Evolutionary conservation across 768 basidiomycete species (phyloP).

Genomic region (Chalciporus pseudorubinellus): DNA sequence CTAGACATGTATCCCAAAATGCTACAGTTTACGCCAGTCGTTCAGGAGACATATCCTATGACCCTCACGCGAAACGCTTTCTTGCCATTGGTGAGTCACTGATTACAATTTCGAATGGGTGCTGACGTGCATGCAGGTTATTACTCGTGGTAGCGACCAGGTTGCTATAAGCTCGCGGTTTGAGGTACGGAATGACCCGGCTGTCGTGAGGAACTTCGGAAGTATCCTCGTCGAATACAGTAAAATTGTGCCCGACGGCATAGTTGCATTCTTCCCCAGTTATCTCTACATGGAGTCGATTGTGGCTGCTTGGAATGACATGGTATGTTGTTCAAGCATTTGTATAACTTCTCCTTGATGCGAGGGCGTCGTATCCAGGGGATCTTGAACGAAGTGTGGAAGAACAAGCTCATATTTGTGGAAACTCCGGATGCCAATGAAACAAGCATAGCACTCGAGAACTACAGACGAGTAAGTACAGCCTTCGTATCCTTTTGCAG

Average conservation of each 20-base stretch:
- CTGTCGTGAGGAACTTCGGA: constrained; percentile 98
- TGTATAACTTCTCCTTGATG: not conserved
- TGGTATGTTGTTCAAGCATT: constrained; percentile 57
- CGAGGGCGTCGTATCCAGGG: constrained; percentile 52
- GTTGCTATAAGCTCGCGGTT: constrained; percentile 98
- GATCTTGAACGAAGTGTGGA: constrained; percentile 98
- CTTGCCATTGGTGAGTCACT: constrained; percentile 75
- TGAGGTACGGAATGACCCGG: constrained; percentile 98
- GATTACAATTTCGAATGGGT: not conserved
- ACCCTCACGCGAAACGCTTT: constrained; percentile 95
- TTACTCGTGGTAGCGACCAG: constrained; percentile 97
- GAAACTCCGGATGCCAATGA: constrained; percentile 99
- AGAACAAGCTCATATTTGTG: constrained; percentile 98
- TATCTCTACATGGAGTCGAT: constrained; percentile 99
- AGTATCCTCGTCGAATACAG: constrained; percentile 98
- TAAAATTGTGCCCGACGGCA: constrained; percentile 96
- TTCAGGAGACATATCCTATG: constrained; percentile 98
- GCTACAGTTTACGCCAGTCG: constrained; percentile 95
- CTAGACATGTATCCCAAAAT: constrained; percentile 99
- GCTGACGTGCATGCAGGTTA: constrained; percentile 56
- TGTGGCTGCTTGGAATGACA: constrained; percentile 99
- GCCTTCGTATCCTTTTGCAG: not conserved
- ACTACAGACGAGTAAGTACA: constrained; percentile 78
- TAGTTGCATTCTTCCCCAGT: constrained; percentile 98
- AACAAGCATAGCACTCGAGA: constrained; percentile 96